phyloP scores from a whole-genome alignment of 768 basidiomycete species.

The Boletellus sp. region DNA sequence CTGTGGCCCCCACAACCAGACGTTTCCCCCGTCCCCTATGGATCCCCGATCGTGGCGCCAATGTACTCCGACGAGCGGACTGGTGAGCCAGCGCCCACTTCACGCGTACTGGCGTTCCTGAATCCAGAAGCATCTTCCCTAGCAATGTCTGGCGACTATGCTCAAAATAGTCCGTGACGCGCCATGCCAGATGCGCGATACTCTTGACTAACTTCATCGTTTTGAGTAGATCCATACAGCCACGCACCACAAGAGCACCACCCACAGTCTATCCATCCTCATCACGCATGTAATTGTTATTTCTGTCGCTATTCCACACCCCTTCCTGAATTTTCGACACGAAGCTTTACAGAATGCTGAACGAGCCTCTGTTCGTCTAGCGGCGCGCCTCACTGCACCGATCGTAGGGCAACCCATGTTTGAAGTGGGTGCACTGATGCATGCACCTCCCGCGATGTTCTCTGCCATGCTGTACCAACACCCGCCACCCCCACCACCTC shows the following conservation, averaged over 20 bases:
- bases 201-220: conserved; percentile 15
- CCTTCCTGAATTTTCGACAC: conserved; percentile 20
- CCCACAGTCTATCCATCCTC: conserved; percentile 25
- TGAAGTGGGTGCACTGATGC: conserved; percentile 34
- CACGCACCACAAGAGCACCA: conserved; percentile 35
- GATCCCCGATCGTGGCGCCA: conserved; percentile 40
- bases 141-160: conserved; percentile 44
- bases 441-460: conserved; percentile 25
- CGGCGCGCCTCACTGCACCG: conserved; percentile 44
- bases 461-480: conserved; percentile 29
- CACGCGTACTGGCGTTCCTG: conserved; percentile 11
- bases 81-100: conserved; percentile 35
- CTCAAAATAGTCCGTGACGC: conserved; percentile 40
- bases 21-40: conserved; percentile 37
- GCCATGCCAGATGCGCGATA: conserved; percentile 3
- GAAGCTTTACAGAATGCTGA: conserved; percentile 52
- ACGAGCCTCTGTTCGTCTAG: conserved; percentile 56
- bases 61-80: conserved; percentile 59
- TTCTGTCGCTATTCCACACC: conserved; percentile 15
- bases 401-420: conserved; percentile 30
- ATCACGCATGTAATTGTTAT: conserved; percentile 33
- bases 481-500: conserved; percentile 27
- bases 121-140: conserved; percentile 16
- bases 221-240: conserved; percentile 29
- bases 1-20: conserved; percentile 36